A percentile compares a stretch with the other conserved stretches of the same genome.
phyloP scores from a whole-genome alignment of 352 stramenopile genomes.

The Discostella stelligera region DNA sequence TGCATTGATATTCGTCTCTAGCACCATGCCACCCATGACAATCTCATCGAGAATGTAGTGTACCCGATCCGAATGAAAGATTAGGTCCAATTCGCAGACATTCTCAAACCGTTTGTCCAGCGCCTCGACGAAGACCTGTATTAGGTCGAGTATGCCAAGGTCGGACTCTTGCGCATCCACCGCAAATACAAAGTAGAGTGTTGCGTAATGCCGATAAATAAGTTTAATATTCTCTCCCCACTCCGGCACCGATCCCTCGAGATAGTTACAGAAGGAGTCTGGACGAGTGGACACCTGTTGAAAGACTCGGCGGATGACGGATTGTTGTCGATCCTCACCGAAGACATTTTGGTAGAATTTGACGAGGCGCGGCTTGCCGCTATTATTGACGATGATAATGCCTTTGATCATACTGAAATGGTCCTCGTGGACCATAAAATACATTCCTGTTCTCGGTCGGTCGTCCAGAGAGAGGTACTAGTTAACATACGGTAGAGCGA shows the following conservation, averaged over 20 bases:
- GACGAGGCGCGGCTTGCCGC: slow-evolving; percentile 96
- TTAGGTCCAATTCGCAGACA: slow-evolving; percentile 99
- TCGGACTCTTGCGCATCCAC: slow-evolving; percentile 98
- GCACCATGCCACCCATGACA: slow-evolving; percentile 99
- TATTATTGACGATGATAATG: slow-evolving; percentile 99
- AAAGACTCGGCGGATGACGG: slow-evolving; percentile 97
- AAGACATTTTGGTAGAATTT: slow-evolving; percentile 99
- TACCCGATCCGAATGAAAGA: slow-evolving; percentile 97
- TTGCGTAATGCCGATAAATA: slow-evolving; percentile 90
- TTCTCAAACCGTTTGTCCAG: slow-evolving; percentile 99
- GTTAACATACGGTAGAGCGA: no score
- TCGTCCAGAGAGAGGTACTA: no score
- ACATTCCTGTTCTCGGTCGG: no score
- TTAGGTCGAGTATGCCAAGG: slow-evolving; percentile 98
- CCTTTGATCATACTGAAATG: slow-evolving; percentile 94
- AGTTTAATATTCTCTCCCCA: slow-evolving; percentile 97
- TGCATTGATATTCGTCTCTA: slow-evolving; percentile 98
- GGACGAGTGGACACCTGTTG: slow-evolving; percentile 97
- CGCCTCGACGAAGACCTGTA: slow-evolving; percentile 90
- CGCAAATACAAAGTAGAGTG: slow-evolving; percentile 99
- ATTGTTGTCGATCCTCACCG: slow-evolving; percentile 94
- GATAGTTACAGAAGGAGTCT: slow-evolving; percentile 99
- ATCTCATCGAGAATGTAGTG: slow-evolving; percentile 97
- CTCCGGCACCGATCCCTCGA: slow-evolving; percentile 92
- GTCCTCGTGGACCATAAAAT: no score